A percentile compares a stretch with the other conserved stretches of the same genome.
Conservation (phyloP, 2,329 filamentous ascomycete species). For the Cercospora sp. region DNA sequence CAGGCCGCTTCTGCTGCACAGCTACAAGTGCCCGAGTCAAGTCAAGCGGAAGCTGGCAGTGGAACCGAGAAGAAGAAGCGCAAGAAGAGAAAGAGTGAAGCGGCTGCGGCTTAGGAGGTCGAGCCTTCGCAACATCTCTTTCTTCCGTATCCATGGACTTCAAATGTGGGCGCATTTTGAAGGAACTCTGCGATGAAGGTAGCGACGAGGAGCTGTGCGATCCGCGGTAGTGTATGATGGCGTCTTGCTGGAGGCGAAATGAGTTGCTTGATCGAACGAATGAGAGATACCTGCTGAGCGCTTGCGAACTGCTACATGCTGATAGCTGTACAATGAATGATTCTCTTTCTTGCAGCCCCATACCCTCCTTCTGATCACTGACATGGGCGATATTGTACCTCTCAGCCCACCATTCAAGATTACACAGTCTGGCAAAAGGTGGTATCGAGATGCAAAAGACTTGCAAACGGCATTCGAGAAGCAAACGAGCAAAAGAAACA, state of each 20-base stretch:
- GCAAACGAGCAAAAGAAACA: too few species aligned
- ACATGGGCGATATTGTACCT: too few species aligned
- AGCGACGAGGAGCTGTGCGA: background rate
- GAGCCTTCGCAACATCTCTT: background rate
- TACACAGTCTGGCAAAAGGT: background rate
- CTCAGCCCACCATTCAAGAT: background rate
- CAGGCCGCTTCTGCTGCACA: slow-evolving; percentile 16
- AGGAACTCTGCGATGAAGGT: background rate
- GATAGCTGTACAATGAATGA: background rate
- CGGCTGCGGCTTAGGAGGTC: slow-evolving; percentile 10
- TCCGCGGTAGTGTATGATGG: background rate
- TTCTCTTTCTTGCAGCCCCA: background rate
- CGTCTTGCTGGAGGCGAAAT: background rate
- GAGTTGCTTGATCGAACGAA: background rate
- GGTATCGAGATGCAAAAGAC: background rate
- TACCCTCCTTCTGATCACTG: background rate
- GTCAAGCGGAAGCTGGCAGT: slow-evolving; percentile 22
- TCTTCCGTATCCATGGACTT: background rate
- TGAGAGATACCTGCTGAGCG: background rate
- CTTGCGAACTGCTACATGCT: background rate
- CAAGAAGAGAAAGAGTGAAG: slow-evolving; percentile 38
- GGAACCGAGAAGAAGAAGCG: slow-evolving; percentile 36
- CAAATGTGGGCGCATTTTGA: background rate
- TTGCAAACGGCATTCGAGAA: too few species aligned
- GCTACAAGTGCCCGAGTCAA: slow-evolving; percentile 16